Evolutionary conservation across 1,284 basidiomycete species (phyloP), one percentile per base, ranked within the genome.

Genomic region (Fomitiporia mediterranea): DNA sequence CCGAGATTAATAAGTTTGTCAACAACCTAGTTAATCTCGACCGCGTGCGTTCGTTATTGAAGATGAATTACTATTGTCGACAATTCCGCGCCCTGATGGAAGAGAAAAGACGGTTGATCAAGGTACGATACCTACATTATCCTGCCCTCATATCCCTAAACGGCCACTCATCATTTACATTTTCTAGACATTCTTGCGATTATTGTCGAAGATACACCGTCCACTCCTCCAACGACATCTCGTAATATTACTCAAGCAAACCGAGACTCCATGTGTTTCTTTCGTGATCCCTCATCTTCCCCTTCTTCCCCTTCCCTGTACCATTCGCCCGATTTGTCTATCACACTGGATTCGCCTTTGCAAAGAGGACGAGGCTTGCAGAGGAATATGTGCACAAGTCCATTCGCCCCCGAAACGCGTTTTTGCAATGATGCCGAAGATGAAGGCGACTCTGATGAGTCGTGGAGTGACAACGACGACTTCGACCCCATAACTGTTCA

Each of bases 1-100:
- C 84, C 11, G 85, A 87, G 58, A 90, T 82, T 50, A 91, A 86
- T 65, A 84, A 86, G 62, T 74, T 89, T 15, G 89, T 97, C 15
- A 84, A 82, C 0, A 89, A 91, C 62, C 75, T 92, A 7, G 89
- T 94, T 37, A 88, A 91, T 65, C 71, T 93, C 43, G 93, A 95
- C 71, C 81, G 86, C 51, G 89, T 94, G 2, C 80, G 84, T 48
- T 92, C 91, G 0, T 69, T 94, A 40, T 72, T 96, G 21, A 79
- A 80, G 56, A 89, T 87, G 57, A 85, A 93, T 48, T 82, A 86
- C 38, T 81, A 81, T 63, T 82, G 92, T 9, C 76, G 87, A 43
- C 77, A 81, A 52, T 94, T 86, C 72, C 67, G 88, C 27, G 74
- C 70, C 2, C 58, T 70, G 47, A 70, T 73, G 54, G 75, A 79